A percentile compares a stretch with the other conserved stretches of the same genome.
Evolutionary conservation across 345 rosid species (phyloP).

Genomic region (Syzygium grande): DNA sequence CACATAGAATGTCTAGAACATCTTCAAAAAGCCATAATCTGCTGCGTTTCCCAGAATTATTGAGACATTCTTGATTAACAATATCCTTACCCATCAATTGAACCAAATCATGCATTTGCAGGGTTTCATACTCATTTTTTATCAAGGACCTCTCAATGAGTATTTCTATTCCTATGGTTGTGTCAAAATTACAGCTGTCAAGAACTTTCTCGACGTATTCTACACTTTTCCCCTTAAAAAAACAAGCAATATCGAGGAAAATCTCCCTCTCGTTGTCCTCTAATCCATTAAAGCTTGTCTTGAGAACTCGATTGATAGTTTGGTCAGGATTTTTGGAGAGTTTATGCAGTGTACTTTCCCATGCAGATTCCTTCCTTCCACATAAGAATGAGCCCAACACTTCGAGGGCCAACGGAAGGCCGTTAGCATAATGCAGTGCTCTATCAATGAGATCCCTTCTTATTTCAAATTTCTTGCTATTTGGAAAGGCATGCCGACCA

Average conservation of each 20-base stretch:
- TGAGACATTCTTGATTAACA: neutral
- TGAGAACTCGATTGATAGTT: neutral
- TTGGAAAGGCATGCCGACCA: accelerated
- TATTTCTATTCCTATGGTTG: neutral
- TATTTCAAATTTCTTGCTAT: neutral
- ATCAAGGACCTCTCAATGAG: neutral
- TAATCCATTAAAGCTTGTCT: neutral
- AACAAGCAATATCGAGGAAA: neutral
- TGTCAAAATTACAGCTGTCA: neutral
- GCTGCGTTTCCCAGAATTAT: neutral
- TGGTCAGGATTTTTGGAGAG: accelerated
- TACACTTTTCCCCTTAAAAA: neutral
- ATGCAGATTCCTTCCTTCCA: neutral
- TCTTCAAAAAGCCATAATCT: neutral
- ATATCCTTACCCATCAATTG: neutral
- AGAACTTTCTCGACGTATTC: neutral
- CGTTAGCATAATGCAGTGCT: accelerated
- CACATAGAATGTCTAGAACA: accelerated
- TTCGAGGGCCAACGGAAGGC: neutral
- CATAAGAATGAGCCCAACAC: neutral
- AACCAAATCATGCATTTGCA: neutral
- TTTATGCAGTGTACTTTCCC: neutral
- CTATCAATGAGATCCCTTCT: neutral
- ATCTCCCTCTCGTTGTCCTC: neutral
- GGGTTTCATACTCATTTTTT: accelerated